Evolutionary conservation across 225 moss, liverwort and hornwort genomes (phyloP).

Genomic region (Straminergon stramineum): DNA sequence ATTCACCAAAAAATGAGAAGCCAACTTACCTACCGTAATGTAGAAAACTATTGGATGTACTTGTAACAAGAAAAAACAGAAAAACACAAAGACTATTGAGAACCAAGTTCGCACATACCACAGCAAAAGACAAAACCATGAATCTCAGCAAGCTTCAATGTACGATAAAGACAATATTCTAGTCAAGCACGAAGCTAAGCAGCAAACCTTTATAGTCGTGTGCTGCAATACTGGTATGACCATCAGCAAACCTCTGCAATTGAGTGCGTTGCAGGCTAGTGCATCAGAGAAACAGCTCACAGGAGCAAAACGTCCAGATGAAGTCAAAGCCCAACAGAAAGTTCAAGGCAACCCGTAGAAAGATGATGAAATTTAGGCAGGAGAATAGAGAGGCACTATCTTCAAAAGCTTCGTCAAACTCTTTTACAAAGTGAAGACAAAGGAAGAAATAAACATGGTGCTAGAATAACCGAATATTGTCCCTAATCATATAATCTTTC

Average conservation of each 20-base stretch:
- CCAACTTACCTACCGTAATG: neutral
- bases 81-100: neutral
- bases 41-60: neutral
- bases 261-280: neutral
- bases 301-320: neutral
- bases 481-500: neutral
- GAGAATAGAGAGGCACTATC: neutral
- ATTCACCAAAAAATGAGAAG: neutral
- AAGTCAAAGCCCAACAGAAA: neutral
- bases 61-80: neutral
- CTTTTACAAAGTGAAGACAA: neutral
- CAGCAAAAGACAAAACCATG: neutral
- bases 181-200: neutral
- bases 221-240: constrained; percentile 64
- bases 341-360: neutral
- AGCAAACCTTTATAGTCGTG: constrained; percentile 82
- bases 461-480: neutral
- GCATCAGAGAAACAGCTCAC: neutral
- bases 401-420: neutral
- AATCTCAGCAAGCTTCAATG: neutral
- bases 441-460: neutral
- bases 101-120: neutral
- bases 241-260: constrained; percentile 85
- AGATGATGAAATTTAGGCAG: neutral
- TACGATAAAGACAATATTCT: neutral